Evolutionary conservation across 2,329 filamentous ascomycete species (phyloP).

Genomic region (Calycina herbarum): DNA sequence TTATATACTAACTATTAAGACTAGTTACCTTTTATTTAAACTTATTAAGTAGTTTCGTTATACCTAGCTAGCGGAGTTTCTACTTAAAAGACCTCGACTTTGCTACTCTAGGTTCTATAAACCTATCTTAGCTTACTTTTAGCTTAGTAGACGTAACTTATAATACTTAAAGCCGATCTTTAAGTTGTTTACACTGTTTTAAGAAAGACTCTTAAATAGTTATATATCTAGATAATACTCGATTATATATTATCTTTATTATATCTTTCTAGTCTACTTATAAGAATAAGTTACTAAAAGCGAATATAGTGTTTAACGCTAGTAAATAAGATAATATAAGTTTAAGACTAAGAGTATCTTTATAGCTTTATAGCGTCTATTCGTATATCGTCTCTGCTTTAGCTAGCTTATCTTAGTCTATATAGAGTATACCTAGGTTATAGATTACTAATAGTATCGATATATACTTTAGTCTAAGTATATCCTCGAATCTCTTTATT

Average conservation of each 20-base stretch:
- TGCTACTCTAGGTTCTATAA: no score
- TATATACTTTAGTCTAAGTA: slow-evolving; percentile 4
- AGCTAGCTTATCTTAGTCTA: neutral
- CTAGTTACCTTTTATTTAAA: no score
- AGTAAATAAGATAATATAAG: slow-evolving; percentile 32
- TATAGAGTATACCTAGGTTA: slow-evolving; percentile 5
- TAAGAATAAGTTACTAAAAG: slow-evolving; percentile 32
- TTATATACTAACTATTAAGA: no score
- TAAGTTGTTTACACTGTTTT: slow-evolving; percentile 20
- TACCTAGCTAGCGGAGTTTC: no score
- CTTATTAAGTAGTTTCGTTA: no score
- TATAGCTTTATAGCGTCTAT: no score
- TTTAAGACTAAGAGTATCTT: no score
- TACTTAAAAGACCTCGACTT: no score
- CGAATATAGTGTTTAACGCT: slow-evolving; percentile 32
- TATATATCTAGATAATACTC: slow-evolving; percentile 22
- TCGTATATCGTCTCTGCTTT: no score
- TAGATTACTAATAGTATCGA: slow-evolving; percentile 2
- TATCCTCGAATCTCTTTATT: neutral
- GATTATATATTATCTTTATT: slow-evolving; percentile 33
- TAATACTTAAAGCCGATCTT: slow-evolving; percentile 23
- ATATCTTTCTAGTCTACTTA: slow-evolving; percentile 29
- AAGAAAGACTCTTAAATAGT: slow-evolving; percentile 23
- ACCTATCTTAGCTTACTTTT: no score
- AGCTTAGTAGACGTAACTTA: slow-evolving; percentile 14